Evolutionary conservation across 2,329 filamentous ascomycete genomes (phyloP), one percentile per base, ranked within the genome.

Genomic region (Akanthomyces dipterigenus): DNA sequence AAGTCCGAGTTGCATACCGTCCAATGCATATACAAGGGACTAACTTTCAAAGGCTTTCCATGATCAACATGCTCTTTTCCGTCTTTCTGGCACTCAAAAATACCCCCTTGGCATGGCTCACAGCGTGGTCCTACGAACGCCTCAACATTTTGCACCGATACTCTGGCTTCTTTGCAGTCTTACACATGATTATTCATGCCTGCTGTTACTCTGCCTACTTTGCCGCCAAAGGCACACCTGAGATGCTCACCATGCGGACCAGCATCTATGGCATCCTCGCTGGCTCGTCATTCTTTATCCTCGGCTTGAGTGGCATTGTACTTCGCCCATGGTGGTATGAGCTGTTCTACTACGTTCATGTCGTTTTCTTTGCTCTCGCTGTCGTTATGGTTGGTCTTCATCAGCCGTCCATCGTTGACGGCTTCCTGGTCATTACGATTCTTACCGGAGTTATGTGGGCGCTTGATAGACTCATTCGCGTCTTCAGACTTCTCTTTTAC

Each of bases 61-160:
- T 77, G 18, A 67, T 64, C 12, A 86, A 86, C 65, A 68, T 84
- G 34, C 70, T 75, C 14, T 70, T 87, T 18, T 75, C 83, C 14
- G 73, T 84, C 14, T 80, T 85, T 54, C 71, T 87, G 18, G 76
- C 79, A 1, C 72, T 86, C 46, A 85, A 85, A 65, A 85, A 86
- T 66, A 86, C 83, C 0, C 84, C 83, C 0, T 69, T 86, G 20
- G 79, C 79, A 0, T 77, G 78, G 62, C 64, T 87, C 12, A 80
- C 80, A 1, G 72, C 77, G 1, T 82, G 80, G 66, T 85, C 82
- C 5, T 83, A 87, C 67, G 83, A 86, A 63, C 77, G 81, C 22
- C 77, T 87, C 56, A 86, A 85, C 65, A 75, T 80, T 54, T 74
- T 87, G 3, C 84, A 87, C 65, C 80, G 80, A 62, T 71, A 82